phyloP scores from a whole-genome alignment of 2,329 filamentous ascomycete species.

The Aphanocladium album region DNA sequence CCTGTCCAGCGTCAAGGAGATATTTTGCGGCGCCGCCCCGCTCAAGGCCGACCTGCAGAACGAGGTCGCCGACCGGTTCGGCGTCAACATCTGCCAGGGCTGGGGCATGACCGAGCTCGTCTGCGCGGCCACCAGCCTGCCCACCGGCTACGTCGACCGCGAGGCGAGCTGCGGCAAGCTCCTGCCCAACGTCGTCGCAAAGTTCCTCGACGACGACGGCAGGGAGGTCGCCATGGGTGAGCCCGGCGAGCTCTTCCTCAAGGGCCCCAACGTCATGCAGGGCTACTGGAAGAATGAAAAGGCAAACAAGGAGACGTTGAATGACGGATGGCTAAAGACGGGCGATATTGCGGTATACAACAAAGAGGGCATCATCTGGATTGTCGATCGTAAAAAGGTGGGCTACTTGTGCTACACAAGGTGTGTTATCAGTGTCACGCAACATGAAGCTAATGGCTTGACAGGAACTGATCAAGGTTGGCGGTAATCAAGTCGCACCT shows the following conservation, averaged over 20 bases:
- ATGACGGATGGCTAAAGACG: slow-evolving; percentile 55
- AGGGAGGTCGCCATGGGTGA: slow-evolving; percentile 42
- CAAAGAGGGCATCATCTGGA: slow-evolving; percentile 41
- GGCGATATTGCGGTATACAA: slow-evolving; percentile 51
- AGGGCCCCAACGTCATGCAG: slow-evolving; percentile 53
- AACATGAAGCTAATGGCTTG: too few relatives aligned
- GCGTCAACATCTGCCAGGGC: slow-evolving; percentile 42
- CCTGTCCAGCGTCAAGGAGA: slow-evolving; percentile 42
- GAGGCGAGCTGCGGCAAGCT: slow-evolving; percentile 48
- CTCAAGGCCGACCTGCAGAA: slow-evolving; percentile 36
- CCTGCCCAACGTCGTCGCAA: slow-evolving; percentile 48
- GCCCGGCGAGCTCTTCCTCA: slow-evolving; percentile 49
- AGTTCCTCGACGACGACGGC: slow-evolving; percentile 49
- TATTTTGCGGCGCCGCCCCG: slow-evolving; percentile 51
- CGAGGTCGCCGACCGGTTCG: slow-evolving; percentile 40
- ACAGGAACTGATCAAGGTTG: slow-evolving; percentile 55
- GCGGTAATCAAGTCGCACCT: slow-evolving; percentile 55
- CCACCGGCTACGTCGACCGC: slow-evolving; percentile 27
- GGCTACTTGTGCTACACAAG: slow-evolving; percentile 4
- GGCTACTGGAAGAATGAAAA: slow-evolving; percentile 54
- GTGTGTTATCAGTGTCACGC: too few relatives aligned
- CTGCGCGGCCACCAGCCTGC: slow-evolving; percentile 37
- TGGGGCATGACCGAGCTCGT: slow-evolving; percentile 59
- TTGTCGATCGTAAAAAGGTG: slow-evolving; percentile 45
- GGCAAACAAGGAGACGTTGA: slow-evolving; percentile 47